Percentiles rank a stretch among this genome's conserved stretches.
Evolutionary conservation across 306 rosid genomes (phyloP).

Genomic region (Medicago arabica): DNA sequence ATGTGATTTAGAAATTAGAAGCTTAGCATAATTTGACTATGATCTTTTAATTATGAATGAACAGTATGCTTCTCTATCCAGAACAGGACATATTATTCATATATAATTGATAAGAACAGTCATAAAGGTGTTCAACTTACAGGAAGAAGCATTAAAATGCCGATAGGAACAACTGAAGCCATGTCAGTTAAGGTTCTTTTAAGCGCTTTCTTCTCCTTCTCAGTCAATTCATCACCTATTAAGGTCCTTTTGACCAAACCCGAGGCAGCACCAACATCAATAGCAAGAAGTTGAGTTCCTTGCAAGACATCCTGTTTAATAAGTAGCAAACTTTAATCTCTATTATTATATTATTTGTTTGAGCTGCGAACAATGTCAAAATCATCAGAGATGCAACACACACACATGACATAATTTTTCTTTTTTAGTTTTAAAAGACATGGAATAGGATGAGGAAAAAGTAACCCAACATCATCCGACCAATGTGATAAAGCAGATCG

Average conservation of each 20-base stretch:
- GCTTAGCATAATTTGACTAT: background rate
- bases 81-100: conserved; percentile 19
- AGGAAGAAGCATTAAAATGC: conserved; percentile 94
- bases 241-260: conserved; percentile 79
- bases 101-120: conserved; percentile 33
- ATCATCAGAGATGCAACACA: conserved; percentile 12
- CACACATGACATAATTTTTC: conserved; percentile 10
- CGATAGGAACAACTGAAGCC: conserved; percentile 96
- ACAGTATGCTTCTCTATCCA: conserved; percentile 22
- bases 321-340: conserved; percentile 36
- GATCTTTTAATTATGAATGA: conserved; percentile 2
- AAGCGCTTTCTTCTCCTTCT: conserved; percentile 83
- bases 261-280: conserved; percentile 79
- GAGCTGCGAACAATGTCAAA: conserved; percentile 4
- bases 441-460: background rate
- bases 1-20: background rate
- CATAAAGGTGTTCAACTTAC: conserved; percentile 57
- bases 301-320: conserved; percentile 92
- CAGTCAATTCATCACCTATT: conserved; percentile 87
- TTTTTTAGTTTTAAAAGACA: conserved; percentile 17
- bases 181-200: conserved; percentile 89
- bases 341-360: background rate
- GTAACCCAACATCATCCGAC: conserved; percentile 19
- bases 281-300: conserved; percentile 95
- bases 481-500: conserved; percentile 40